Base-by-base conservation (phyloP, 306 rosid species). In the Purshia tridentata region DNA sequence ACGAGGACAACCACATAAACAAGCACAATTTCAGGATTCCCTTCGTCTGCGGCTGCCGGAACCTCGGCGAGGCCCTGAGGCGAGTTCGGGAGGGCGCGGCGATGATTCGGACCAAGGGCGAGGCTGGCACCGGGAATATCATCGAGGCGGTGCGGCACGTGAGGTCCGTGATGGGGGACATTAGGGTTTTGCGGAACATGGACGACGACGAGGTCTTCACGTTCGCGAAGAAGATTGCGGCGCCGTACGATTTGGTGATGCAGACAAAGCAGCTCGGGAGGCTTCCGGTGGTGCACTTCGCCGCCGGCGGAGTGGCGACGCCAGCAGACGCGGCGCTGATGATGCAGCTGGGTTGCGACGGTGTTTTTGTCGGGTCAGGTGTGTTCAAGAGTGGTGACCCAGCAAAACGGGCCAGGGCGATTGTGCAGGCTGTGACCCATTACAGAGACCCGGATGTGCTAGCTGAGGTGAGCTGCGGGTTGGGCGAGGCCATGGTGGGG, bases 311-410 rank as follows among this genome's bases (percentile, higher is more conserved):
- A 6, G 97, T 92, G 7, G 97, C 97, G 3, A 92, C 97, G 1
- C 97, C 97, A 0, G 97, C 97, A 0, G 97, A 92, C 35, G 97
- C 97, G 0, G 97, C 97, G 9, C 56, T 92, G 76, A 92, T 92
- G 97, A 92, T 92, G 97, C 97, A 92, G 74, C 72, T 92, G 45
- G 97, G 97, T 1, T 89, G 96, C 53, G 97, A 92, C 41, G 97
- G 97, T 7, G 96, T 92, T 16, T 92, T 92, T 42, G 96, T 92
- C 0, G 97, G 97, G 0, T 92, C 97, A 1, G 97, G 97, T 0
- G 97, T 92, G 58, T 92, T 92, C 86, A 92, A 92, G 86, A 92
- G 97, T 18, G 97, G 97, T 0, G 97, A 92, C 80, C 97, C 97
- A 0, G 93, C 91, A 1, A 85, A 83, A 57, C 78, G 97, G n/a